Evolutionary conservation across 345 rosid genomes (phyloP), one percentile per base, ranked within the genome.

Genomic region (Salix suchowensis): DNA sequence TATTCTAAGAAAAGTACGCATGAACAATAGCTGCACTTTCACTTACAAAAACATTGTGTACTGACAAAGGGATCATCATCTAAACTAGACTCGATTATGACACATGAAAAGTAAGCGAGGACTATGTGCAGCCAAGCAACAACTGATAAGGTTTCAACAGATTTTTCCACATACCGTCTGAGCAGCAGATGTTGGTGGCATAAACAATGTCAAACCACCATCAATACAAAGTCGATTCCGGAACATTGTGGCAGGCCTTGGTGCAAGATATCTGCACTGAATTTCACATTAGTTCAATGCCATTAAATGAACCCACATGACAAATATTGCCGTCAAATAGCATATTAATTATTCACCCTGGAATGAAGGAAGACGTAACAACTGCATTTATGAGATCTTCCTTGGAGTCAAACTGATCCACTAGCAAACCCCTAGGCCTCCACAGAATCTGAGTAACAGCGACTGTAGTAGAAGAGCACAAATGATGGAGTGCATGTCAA

Each of bases 111-210:
- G 14, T 42, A 11, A 42, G 46, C 1, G 13, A 64, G 36, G 67
- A 64, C 37, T 64, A 23, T 39, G 16, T 34, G 30, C 26, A 46
- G 19, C 11, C 28, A 48, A 46, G 37, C 74, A 71, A 18, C 26
- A 71, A 71, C 3, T 28, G 15, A 24, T 15, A 72, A 44, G 15
- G 70, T 26, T 46, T 65, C 60, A 36, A 42, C 12, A 19, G 26
- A 5, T 16, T 74, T 26, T 40, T 24, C 62, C 62, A 9, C 28
- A 67, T 90, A 91, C 99, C 85, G 98, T 93, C 78, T 91, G 84
- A 80, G 92, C 78, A 77, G 98, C 98, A 78, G 96, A 86, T 68
- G 99, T 90, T 71, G 99, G 99, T 72, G 99, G 97, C 96, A 93
- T 90, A 84, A 92, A 93, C 82, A 96, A 85, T 23, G 99, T 93